These are phyloP conservation scores for Metschnikowia lochheadii DNA, from an alignment of 805 yeast species.

Conservation along the genomic window DNA sequence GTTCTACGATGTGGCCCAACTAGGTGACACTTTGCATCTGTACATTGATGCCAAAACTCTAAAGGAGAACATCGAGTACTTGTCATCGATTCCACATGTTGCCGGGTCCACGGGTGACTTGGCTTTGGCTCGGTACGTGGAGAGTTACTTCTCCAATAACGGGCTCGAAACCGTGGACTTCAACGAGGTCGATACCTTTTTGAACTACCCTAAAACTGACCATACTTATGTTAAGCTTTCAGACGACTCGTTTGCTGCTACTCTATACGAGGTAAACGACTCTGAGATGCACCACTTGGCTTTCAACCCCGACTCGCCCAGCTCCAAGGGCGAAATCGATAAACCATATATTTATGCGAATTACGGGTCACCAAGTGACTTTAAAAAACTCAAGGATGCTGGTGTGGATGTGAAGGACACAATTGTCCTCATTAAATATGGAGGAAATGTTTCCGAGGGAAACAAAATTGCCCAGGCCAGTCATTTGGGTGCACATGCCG, in stretches of 20 bases:
- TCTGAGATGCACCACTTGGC: constrained; percentile 41
- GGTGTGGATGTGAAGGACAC: constrained; percentile 42
- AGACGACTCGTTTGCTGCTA: constrained; percentile 37
- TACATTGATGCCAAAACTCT: constrained; percentile 52
- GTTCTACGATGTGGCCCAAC: constrained; percentile 55
- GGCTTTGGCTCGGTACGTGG: constrained; percentile 63
- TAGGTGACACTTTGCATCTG: constrained; percentile 48
- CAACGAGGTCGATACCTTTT: constrained; percentile 47
- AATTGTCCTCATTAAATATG: constrained; percentile 61
- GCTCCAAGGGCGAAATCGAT: constrained; percentile 48
- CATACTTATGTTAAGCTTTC: constrained; percentile 26
- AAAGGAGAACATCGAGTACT: constrained; percentile 63
- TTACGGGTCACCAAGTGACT: constrained; percentile 60
- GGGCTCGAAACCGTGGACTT: constrained; percentile 53
- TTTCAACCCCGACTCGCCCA: constrained; percentile 63
- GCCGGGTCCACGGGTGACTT: constrained; percentile 87
- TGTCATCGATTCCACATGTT: constrained; percentile 78
- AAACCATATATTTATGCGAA: constrained; percentile 61
- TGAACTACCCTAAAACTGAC: constrained; percentile 57
- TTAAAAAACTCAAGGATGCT: constrained; percentile 33
- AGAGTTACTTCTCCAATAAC: constrained; percentile 52
- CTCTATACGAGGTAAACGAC: constrained; percentile 29
- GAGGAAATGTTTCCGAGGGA: constrained; percentile 36
- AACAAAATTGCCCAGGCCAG: constrained; percentile 48
- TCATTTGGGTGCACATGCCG: constrained; percentile 54